Percentiles rank a stretch among this genome's conserved stretches.
Evolutionary conservation across 805 yeast species (phyloP).

Genomic region (Saturnispora dispora): DNA sequence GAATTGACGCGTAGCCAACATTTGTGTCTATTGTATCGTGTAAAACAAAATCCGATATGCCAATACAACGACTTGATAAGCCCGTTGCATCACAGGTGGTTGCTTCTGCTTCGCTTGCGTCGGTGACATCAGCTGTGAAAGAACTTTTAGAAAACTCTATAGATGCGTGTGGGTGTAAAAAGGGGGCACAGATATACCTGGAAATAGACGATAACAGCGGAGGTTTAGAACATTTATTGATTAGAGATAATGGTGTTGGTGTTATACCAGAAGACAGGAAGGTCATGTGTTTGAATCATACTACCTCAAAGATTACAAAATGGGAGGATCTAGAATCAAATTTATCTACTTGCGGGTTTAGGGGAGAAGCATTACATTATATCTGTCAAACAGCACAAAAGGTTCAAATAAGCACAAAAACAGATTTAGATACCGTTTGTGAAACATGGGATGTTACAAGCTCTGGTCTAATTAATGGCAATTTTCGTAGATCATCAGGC

Average conservation of each 20-base stretch:
- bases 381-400: slow-evolving; percentile 27
- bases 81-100: slow-evolving; percentile 17
- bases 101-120: slow-evolving; percentile 26
- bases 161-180: slow-evolving; percentile 23
- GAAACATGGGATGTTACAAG: slow-evolving; percentile 30
- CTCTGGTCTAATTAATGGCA: slow-evolving; percentile 20
- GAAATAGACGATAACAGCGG: slow-evolving; percentile 33
- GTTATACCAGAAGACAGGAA: slow-evolving; percentile 24
- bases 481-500: slow-evolving; percentile 19
- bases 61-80: slow-evolving; percentile 19
- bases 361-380: slow-evolving; percentile 41
- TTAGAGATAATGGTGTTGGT: slow-evolving; percentile 36
- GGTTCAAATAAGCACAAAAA: slow-evolving; percentile 26
- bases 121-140: slow-evolving; percentile 30
- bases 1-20: slow-evolving; percentile 1
- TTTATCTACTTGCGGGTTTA: slow-evolving; percentile 34
- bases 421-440: slow-evolving; percentile 24
- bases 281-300: slow-evolving; percentile 29
- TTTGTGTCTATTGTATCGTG: neutral
- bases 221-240: slow-evolving; percentile 25
- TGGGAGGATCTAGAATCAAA: slow-evolving; percentile 25
- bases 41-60: slow-evolving; percentile 7
- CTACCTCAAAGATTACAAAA: slow-evolving; percentile 34
- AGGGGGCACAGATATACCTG: slow-evolving; percentile 22
- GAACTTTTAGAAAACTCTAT: slow-evolving; percentile 35